These are phyloP conservation scores for Rhodocollybia butyracea DNA, from an alignment of 768 basidiomycete species.

Conservation along the genomic window DNA sequence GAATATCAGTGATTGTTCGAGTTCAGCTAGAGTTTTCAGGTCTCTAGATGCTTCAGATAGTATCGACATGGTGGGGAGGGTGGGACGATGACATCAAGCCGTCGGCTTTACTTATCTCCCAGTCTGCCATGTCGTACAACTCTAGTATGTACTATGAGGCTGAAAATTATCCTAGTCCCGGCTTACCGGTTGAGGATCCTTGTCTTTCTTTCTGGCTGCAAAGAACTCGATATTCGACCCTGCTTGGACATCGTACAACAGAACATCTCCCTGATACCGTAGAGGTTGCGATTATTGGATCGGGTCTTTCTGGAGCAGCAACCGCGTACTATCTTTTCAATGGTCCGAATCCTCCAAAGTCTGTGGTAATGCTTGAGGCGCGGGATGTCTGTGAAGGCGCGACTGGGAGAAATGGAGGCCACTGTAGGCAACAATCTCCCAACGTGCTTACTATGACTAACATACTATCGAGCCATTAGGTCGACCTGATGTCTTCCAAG, in stretches of 20 bases:
- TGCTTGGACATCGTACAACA: conserved; percentile 17
- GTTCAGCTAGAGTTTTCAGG: conserved; percentile 16
- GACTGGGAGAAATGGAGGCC: conserved; percentile 26
- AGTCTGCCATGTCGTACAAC: too few relatives aligned
- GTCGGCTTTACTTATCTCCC: too few relatives aligned
- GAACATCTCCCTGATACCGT: conserved; percentile 13
- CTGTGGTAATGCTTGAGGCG: conserved; percentile 40
- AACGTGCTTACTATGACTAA: too few relatives aligned
- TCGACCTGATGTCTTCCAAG: conserved; percentile 19
- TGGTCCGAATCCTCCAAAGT: conserved; percentile 9
- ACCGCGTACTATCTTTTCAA: conserved; percentile 27
- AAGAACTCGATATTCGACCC: conserved; percentile 15
- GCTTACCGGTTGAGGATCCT: not conserved
- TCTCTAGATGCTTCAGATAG: conserved; percentile 12
- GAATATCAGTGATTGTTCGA: conserved; percentile 25
- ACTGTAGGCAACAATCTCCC: too few relatives aligned
- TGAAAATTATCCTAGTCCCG: conserved; percentile 6
- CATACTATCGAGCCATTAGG: too few relatives aligned
- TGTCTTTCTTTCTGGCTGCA: conserved; percentile 29
- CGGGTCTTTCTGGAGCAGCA: conserved; percentile 31
- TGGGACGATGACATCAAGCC: too few relatives aligned
- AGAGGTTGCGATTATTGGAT: conserved; percentile 31
- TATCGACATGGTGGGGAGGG: too few relatives aligned
- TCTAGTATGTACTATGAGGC: conserved; percentile 8
- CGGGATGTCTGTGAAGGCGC: conserved; percentile 30